phyloP scores from a whole-genome alignment of 805 yeast species.

The Wickerhamomyces chambardii region DNA sequence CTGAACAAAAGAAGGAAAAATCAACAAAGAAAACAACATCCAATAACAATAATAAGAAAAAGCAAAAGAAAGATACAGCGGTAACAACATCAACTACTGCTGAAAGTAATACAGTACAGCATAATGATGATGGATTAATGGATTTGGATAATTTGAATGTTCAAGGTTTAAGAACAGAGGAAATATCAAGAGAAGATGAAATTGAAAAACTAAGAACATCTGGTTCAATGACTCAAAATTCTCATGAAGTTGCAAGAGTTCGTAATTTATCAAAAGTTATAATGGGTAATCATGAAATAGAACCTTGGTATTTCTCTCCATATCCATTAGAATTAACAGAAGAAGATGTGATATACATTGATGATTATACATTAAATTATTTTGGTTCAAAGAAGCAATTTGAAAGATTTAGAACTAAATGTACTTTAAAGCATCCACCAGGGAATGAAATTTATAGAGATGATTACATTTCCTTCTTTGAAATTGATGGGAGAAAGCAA shows the following conservation, averaged over 20 bases:
- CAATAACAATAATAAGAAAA: constrained; percentile 28
- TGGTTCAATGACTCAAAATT: constrained; percentile 96
- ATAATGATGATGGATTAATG: constrained; percentile 52
- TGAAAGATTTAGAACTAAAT: constrained; percentile 67
- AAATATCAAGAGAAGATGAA: constrained; percentile 81
- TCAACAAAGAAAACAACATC: constrained; percentile 12
- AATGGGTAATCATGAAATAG: constrained; percentile 86
- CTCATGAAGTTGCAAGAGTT: constrained; percentile 81
- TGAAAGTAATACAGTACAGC: constrained; percentile 15
- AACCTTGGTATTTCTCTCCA: constrained; percentile 94
- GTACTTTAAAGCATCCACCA: constrained; percentile 70
- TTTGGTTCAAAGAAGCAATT: constrained; percentile 60
- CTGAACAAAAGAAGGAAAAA: constrained; percentile 37
- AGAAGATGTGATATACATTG: constrained; percentile 56
- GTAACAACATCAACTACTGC: constrained; percentile 19
- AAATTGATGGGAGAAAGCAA: constrained; percentile 84
- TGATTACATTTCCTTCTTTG: constrained; percentile 66
- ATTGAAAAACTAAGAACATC: constrained; percentile 84
- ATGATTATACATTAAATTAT: constrained; percentile 80
- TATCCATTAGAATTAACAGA: constrained; percentile 80
- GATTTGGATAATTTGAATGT: constrained; percentile 80
- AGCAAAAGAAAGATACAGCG: constrained; percentile 12
- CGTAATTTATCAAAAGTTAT: constrained; percentile 73
- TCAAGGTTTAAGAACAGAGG: constrained; percentile 68
- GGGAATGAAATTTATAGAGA: constrained; percentile 88